These are phyloP conservation scores for Cavenderia fasciculata DNA, from an alignment of 78 protist genomes.

Conservation along the genomic window DNA sequence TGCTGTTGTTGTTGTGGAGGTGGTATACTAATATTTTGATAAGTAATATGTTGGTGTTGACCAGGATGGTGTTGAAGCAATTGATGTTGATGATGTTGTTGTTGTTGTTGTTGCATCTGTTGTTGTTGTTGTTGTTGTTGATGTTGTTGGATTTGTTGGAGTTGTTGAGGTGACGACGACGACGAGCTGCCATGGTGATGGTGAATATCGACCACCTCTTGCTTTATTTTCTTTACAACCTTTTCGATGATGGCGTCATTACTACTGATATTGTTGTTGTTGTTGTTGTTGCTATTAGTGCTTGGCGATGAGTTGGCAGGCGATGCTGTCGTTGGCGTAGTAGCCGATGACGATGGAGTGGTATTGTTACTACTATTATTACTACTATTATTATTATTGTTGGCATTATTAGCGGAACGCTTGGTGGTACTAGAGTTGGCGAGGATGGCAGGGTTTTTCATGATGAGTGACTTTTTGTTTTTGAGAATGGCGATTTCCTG, in stretches of 20 bases:
- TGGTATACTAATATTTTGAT: background rate
- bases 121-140: conserved; percentile 41
- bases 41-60: background rate
- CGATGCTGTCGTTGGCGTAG: conserved; percentile 2
- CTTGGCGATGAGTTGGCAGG: background rate
- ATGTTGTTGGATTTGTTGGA: background rate
- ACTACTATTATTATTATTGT: background rate
- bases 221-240: no score
- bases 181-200: background rate
- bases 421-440: conserved; percentile 7
- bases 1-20: background rate
- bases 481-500: conserved; percentile 63
- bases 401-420: conserved; percentile 7
- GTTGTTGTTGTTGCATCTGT: conserved; percentile 1
- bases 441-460: conserved; percentile 68
- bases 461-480: conserved; percentile 55
- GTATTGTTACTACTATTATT: background rate
- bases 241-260: background rate
- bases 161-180: background rate
- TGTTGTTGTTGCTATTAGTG: background rate
- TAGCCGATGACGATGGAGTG: conserved; percentile 14
- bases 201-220: no score
- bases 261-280: background rate
- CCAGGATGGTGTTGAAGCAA: background rate
- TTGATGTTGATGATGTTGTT: background rate